Conservation (phyloP, 129 eudicot genomes). For the Lonicera japonica region DNA sequence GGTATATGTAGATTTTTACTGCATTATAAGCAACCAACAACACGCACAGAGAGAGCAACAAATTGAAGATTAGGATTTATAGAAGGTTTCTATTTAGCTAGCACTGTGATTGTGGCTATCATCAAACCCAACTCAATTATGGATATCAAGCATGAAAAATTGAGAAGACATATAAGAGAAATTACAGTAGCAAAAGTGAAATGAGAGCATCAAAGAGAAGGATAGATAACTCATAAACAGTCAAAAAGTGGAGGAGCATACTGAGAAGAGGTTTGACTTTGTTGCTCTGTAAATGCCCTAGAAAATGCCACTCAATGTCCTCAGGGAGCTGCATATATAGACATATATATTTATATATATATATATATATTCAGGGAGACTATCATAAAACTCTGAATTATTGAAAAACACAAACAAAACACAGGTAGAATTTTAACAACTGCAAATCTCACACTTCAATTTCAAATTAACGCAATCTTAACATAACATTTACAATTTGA, state of each 20-base stretch:
- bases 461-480: background rate
- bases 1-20: background rate
- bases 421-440: background rate
- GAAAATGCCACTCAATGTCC: conserved; percentile 89
- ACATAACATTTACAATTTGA: background rate
- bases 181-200: background rate
- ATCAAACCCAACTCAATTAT: background rate
- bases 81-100: background rate
- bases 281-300: conserved; percentile 95
- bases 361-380: no score
- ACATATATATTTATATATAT: no score
- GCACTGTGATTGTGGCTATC: background rate
- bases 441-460: background rate
- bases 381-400: background rate
- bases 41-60: background rate
- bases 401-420: background rate
- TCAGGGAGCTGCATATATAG: conserved; percentile 64
- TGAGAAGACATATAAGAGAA: no score
- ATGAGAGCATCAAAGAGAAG: no score
- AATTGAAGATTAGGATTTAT: background rate
- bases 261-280: conserved; percentile 77
- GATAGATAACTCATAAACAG: background rate
- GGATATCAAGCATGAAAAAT: background rate
- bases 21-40: no score
- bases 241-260: conserved; percentile 10